Percentiles rank a stretch among this genome's conserved stretches.
phyloP scores from a whole-genome alignment of 306 rosid species.

The Quillaja saponaria region DNA sequence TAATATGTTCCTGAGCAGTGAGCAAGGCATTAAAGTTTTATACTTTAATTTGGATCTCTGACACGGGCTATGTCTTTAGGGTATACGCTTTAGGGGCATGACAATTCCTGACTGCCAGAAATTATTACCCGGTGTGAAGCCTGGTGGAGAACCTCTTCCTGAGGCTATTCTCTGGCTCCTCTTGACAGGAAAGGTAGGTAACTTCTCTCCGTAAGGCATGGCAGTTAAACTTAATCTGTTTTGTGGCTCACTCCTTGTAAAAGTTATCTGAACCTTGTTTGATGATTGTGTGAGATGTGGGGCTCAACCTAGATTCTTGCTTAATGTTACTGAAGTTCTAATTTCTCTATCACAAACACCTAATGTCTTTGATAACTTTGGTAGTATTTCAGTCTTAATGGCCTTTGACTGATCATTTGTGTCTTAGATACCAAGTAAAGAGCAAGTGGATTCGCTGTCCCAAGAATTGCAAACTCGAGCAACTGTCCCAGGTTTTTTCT shows the following conservation, averaged over 20 bases:
- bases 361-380: no score
- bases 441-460: conserved; percentile 83
- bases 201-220: conserved; percentile 16
- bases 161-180: conserved; percentile 70
- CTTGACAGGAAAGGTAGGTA: conserved; percentile 54
- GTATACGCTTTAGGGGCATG: conserved; percentile 62
- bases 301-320: conserved; percentile 6
- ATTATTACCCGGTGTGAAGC: conserved; percentile 49
- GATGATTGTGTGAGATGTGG: conserved; percentile 7
- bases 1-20: neutral
- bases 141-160: conserved; percentile 65
- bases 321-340: no score
- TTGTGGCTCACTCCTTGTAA: conserved; percentile 7
- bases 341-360: no score
- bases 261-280: conserved; percentile 10
- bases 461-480: conserved; percentile 84
- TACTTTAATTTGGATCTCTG: neutral
- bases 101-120: conserved; percentile 66
- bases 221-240: conserved; percentile 12
- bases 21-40: no score
- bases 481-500: conserved; percentile 70
- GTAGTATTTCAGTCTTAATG: no score
- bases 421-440: conserved; percentile 82
- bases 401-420: neutral
- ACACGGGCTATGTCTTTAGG: conserved; percentile 34